Conservation (phyloP, 2,329 filamentous ascomycete genomes). For the Botrytis aclada region DNA sequence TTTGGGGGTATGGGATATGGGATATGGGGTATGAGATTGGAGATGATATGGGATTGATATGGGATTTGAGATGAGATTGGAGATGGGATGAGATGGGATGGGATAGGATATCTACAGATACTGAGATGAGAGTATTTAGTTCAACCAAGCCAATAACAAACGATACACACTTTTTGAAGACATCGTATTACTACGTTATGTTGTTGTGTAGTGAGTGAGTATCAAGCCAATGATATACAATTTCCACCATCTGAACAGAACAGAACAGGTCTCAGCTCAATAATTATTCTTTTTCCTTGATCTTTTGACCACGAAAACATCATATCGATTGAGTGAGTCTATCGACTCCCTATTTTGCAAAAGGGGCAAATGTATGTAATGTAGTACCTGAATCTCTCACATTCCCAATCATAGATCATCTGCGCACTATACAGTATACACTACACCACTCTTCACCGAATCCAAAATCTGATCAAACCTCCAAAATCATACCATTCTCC, state of each 20-base stretch:
- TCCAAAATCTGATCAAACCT: background rate
- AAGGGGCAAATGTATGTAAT: too few relatives aligned
- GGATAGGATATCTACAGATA: background rate
- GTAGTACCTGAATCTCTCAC: background rate
- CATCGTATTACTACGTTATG: background rate
- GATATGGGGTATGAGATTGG: background rate
- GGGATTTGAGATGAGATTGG: background rate
- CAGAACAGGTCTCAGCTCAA: too few relatives aligned
- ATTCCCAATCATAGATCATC: too few relatives aligned
- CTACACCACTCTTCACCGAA: background rate
- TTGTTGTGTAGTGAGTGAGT: background rate
- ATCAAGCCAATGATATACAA: background rate
- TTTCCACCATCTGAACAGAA: background rate
- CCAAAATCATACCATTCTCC: background rate
- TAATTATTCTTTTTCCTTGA: background rate
- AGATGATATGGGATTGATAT: background rate
- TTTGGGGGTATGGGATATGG: background rate
- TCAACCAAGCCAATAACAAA: background rate
- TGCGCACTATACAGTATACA: too few relatives aligned
- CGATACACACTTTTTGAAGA: background rate
- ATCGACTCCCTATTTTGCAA: too few relatives aligned
- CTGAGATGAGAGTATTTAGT: too few relatives aligned
- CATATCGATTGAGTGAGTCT: too few relatives aligned
- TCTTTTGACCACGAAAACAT: too few relatives aligned
- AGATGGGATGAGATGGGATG: background rate